phyloP scores from a whole-genome alignment of 1,284 basidiomycete species.

The Testicularia cyperi region DNA sequence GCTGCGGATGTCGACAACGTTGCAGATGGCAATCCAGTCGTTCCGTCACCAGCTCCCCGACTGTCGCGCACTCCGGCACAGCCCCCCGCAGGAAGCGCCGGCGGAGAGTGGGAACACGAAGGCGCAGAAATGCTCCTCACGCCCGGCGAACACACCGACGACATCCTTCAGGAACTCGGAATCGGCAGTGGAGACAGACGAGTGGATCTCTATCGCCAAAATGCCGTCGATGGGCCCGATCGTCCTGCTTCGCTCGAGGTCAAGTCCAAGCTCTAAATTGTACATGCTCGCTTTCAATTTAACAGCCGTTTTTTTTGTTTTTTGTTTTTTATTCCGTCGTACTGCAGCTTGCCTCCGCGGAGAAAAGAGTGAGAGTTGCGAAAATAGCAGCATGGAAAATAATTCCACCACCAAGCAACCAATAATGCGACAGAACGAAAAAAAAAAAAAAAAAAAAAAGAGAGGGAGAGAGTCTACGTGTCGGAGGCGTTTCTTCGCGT shows the following conservation, averaged over 20 bases:
- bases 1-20: conserved; percentile 12
- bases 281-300: no score
- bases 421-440: no score
- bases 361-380: no score
- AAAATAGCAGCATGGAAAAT: no score
- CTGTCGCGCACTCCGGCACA: conserved; percentile 53
- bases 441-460: no score
- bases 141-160: conserved; percentile 54
- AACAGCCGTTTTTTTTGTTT: no score
- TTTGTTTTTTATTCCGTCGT: no score
- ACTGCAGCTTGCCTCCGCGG: no score
- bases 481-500: no score
- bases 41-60: conserved; percentile 54
- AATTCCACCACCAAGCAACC: no score
- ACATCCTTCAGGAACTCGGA: conserved; percentile 46
- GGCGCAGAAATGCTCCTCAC: conserved; percentile 39
- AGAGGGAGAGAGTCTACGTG: no score
- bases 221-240: conserved; percentile 45
- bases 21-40: conserved; percentile 36
- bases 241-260: conserved; percentile 14
- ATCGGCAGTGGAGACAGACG: conserved; percentile 16
- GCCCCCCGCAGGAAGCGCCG: conserved; percentile 26
- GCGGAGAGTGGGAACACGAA: conserved; percentile 23
- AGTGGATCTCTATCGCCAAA: conserved; percentile 22
- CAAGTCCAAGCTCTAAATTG: conserved; percentile 23